These are phyloP conservation scores for Jacaranda mimosifolia DNA, from an alignment of 257 asterid genomes.

Conservation along the genomic window DNA sequence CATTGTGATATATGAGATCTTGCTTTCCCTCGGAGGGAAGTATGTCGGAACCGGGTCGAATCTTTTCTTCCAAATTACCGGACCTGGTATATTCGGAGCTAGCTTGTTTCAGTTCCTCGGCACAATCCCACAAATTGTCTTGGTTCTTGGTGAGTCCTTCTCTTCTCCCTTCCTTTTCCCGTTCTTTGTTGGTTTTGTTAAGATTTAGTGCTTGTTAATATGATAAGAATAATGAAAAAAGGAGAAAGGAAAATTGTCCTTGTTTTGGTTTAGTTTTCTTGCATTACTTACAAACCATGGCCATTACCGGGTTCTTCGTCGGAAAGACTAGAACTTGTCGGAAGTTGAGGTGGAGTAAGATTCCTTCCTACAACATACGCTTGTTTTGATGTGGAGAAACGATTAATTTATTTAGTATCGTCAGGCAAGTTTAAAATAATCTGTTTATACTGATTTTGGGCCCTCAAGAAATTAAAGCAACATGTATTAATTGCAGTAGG, in stretches of 20 bases:
- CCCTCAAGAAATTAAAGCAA: too few relatives aligned
- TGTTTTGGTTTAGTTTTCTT: not conserved
- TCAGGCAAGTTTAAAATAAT: too few relatives aligned
- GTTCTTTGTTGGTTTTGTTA: not conserved
- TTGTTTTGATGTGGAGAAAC: too few relatives aligned
- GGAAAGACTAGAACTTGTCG: too few relatives aligned
- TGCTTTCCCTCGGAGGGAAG: constrained; percentile 53
- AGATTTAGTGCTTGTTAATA: not conserved
- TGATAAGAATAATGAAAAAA: not conserved
- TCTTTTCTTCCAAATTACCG: constrained; percentile 55
- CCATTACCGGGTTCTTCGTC: too few relatives aligned
- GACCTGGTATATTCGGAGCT: constrained; percentile 70
- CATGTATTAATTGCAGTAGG: too few relatives aligned
- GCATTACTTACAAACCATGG: too few relatives aligned
- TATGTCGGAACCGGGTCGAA: constrained; percentile 63
- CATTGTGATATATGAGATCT: constrained; percentile 54
- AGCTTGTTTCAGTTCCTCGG: constrained; percentile 71
- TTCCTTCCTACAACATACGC: too few relatives aligned
- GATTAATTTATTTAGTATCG: too few relatives aligned
- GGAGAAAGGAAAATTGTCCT: not conserved
- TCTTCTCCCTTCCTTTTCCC: not conserved
- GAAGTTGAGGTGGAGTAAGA: too few relatives aligned
- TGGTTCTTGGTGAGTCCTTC: constrained; percentile 59
- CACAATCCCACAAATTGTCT: constrained; percentile 59
- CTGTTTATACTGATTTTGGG: too few relatives aligned